Conservation (phyloP, 371 early-diverging fungal genomes). For the Zychaea mexicana region DNA sequence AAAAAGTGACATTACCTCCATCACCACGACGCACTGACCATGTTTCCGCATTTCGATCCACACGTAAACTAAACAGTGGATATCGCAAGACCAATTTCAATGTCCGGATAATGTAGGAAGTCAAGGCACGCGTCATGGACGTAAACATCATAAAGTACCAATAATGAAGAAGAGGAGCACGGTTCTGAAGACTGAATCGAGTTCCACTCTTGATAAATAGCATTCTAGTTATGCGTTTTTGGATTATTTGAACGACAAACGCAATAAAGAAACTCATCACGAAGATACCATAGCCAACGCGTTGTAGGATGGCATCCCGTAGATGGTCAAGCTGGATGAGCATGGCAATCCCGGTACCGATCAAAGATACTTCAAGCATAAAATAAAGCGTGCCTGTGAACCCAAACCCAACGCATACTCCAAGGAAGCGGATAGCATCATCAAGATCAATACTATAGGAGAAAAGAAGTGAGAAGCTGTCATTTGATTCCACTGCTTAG, state of each 20-base stretch:
- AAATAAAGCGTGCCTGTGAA: conserved; percentile 51
- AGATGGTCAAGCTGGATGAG: conserved; percentile 34
- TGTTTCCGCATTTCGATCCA: conserved; percentile 54
- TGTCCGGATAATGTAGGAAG: conserved; percentile 49
- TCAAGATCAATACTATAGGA: conserved; percentile 43
- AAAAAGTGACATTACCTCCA: conserved; percentile 34
- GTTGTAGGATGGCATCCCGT: conserved; percentile 31
- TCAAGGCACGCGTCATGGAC: conserved; percentile 51
- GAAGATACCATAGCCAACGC: conserved; percentile 40
- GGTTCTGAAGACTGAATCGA: conserved; percentile 34
- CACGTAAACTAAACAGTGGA: conserved; percentile 47
- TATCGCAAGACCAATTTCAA: conserved; percentile 42
- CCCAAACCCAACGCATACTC: conserved; percentile 51
- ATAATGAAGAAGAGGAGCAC: conserved; percentile 48
- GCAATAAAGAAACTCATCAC: conserved; percentile 52
- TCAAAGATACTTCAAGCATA: conserved; percentile 41
- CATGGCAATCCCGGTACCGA: conserved; percentile 34
- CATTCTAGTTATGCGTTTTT: conserved; percentile 40
- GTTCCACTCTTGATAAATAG: conserved; percentile 39
- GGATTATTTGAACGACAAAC: conserved; percentile 43
- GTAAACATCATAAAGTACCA: conserved; percentile 58
- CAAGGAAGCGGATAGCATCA: conserved; percentile 52
- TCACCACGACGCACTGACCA: conserved; percentile 58
- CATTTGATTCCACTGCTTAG: too few relatives aligned
- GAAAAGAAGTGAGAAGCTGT: background rate